Evolutionary conservation across 1,284 basidiomycete genomes (phyloP), one percentile per base, ranked within the genome.

Genomic region (Cryptococcus wingfieldii): DNA sequence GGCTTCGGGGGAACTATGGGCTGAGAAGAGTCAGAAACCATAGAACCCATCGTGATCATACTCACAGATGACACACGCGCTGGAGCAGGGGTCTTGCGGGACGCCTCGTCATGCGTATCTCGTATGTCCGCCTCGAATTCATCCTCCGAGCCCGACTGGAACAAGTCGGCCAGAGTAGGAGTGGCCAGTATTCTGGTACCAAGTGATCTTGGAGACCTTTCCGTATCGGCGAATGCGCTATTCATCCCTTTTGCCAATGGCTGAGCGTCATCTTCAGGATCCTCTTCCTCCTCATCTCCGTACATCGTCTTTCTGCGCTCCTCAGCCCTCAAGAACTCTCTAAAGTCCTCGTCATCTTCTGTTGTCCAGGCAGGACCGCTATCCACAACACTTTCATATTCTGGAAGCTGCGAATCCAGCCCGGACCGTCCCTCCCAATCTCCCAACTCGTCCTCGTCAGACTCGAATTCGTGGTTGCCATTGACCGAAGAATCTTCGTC

Each of bases 391-490:
- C 34, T 27, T 13, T 53, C 45, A 18, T n/a, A 42, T 16, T 53
- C 52, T 7, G 53, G 44, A 9, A 45, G 16, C 56, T 74, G 68
- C 16, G 50, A 51, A 43, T 69, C 69, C 39, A 71, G 51, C 2
- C 66, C 70, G 1, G 65, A 65, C 25, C 58, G 27, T 2, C 67
- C 65, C n/a, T 59, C 67, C 71, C 70, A 73, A 44, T 51, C 61
- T 5, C 69, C 71, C 5, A 72, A 48, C 50, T 68, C 70, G 56
- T 72, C 72, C 53, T 72, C 67, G 19, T 70, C 66, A 5, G 54
- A 53, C 4, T 61, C 63, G 47, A 61, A 56, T n/a, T 58, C 55
- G 2, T 41, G 50, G 6, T 50, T 49, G 7, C 41, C 50, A 7
- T 14, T 34, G 14, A 45, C 42, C 23, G 52, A 54, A 19, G 27